phyloP scores from a whole-genome alignment of 495 filamentous ascomycete genomes.

The Cryomyces antarcticus region DNA sequence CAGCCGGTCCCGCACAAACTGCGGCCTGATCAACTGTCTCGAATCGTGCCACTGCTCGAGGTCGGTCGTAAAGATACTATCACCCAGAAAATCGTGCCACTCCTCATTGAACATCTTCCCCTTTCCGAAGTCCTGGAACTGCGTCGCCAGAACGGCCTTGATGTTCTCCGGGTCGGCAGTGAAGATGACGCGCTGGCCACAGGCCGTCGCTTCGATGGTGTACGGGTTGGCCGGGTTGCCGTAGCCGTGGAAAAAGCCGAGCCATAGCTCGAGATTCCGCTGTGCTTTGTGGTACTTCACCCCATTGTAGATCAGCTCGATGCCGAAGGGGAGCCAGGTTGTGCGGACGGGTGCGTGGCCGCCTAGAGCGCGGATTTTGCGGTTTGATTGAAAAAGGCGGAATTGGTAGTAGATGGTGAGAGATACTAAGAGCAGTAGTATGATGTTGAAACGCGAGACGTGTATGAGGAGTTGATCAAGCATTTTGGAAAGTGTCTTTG shows the following conservation, averaged over 20 bases:
- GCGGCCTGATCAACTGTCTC: slow-evolving; percentile 31
- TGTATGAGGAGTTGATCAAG: neutral
- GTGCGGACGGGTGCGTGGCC: slow-evolving; percentile 9
- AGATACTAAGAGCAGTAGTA: neutral
- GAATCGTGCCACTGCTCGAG: slow-evolving; percentile 32
- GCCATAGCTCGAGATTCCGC: slow-evolving; percentile 40
- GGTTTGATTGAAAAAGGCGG: neutral
- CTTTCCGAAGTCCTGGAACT: slow-evolving; percentile 36
- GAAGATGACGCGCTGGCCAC: slow-evolving; percentile 22
- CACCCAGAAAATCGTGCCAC: slow-evolving; percentile 34
- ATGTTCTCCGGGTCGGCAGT: slow-evolving; percentile 36
- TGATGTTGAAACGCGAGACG: neutral
- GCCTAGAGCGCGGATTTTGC: slow-evolving; percentile 7
- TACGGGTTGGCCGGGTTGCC: slow-evolving; percentile 13
- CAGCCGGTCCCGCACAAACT: slow-evolving; percentile 35
- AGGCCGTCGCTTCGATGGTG: slow-evolving; percentile 35
- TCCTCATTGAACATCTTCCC: slow-evolving; percentile 27
- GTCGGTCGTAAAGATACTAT: slow-evolving; percentile 38
- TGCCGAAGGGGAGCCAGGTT: slow-evolving; percentile 20
- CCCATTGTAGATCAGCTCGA: slow-evolving; percentile 37
- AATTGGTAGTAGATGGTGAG: neutral
- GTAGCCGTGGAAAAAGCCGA: slow-evolving; percentile 22
- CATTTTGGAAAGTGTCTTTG: neutral
- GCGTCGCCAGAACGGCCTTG: slow-evolving; percentile 33
- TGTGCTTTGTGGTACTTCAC: slow-evolving; percentile 29